Conservation (phyloP, 2,329 filamentous ascomycete species). For the Acrocalymma vagum region DNA sequence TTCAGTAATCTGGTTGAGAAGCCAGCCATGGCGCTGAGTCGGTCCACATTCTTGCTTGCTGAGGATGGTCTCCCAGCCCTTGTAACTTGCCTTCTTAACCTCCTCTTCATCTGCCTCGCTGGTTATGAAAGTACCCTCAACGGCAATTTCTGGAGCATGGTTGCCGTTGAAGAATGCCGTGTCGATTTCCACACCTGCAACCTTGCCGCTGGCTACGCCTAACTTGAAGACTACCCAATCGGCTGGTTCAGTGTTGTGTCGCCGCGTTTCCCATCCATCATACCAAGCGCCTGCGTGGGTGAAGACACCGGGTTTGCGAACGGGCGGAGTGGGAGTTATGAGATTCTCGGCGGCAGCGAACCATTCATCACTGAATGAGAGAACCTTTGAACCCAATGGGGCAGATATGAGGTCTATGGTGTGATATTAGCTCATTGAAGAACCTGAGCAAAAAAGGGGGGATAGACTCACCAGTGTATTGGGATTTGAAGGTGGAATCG, state of each 20-base stretch:
- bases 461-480: constrained; percentile 56
- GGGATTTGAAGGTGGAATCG: constrained; percentile 63
- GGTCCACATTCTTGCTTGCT: constrained; percentile 76
- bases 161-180: constrained; percentile 85
- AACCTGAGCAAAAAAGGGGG: no score
- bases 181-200: constrained; percentile 80
- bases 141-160: constrained; percentile 79
- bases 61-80: constrained; percentile 75
- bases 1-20: constrained; percentile 62
- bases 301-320: constrained; percentile 66
- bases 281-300: constrained; percentile 70
- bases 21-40: constrained; percentile 77
- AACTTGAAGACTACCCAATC: constrained; percentile 69
- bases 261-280: constrained; percentile 70
- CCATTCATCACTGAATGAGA: constrained; percentile 68
- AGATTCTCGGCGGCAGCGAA: constrained; percentile 69
- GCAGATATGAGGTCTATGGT: constrained; percentile 60
- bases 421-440: not conserved
- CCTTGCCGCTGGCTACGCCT: constrained; percentile 72
- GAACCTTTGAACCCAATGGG: constrained; percentile 59
- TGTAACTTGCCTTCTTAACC: constrained; percentile 56
- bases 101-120: constrained; percentile 67
- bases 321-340: constrained; percentile 63
- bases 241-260: constrained; percentile 65
- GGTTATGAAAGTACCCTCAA: constrained; percentile 75